Evolutionary conservation across 345 rosid genomes (phyloP).

Genomic region (Rhodamnia rubescens): DNA sequence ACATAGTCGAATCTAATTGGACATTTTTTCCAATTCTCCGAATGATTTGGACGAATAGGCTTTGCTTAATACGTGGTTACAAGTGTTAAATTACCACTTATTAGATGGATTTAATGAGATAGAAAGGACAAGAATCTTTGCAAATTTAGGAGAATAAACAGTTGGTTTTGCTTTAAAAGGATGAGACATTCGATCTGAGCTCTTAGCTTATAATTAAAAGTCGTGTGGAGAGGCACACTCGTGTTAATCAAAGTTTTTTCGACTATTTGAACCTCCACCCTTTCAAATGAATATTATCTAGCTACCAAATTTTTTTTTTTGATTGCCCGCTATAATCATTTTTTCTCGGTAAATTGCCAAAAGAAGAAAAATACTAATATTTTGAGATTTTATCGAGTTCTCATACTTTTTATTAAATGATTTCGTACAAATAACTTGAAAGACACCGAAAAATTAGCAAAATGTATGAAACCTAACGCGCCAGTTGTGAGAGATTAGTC

Average conservation of each 20-base stretch:
- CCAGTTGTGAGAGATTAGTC: background rate
- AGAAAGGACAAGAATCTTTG: background rate
- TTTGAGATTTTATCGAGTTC: background rate
- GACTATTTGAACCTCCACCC: too few species aligned
- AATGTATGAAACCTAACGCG: too few species aligned
- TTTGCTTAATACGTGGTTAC: background rate
- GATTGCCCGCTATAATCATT: too few species aligned
- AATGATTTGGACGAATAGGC: background rate
- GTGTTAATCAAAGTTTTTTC: too few species aligned
- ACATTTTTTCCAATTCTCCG: background rate
- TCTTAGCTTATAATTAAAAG: too few species aligned
- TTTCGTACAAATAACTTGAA: background rate
- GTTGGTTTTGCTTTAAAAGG: background rate
- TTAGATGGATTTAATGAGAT: background rate
- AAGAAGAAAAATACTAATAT: background rate
- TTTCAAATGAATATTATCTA: too few species aligned
- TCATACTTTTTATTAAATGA: background rate
- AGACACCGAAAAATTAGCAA: background rate
- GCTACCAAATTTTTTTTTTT: too few species aligned
- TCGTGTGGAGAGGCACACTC: too few species aligned
- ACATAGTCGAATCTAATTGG: background rate
- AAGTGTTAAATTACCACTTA: background rate
- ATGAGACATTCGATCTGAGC: too few species aligned
- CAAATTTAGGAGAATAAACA: background rate
- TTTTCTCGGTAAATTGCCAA: background rate